Base-by-base conservation (phyloP, 1,284 basidiomycete species). In the Neonothopanus nambi region DNA sequence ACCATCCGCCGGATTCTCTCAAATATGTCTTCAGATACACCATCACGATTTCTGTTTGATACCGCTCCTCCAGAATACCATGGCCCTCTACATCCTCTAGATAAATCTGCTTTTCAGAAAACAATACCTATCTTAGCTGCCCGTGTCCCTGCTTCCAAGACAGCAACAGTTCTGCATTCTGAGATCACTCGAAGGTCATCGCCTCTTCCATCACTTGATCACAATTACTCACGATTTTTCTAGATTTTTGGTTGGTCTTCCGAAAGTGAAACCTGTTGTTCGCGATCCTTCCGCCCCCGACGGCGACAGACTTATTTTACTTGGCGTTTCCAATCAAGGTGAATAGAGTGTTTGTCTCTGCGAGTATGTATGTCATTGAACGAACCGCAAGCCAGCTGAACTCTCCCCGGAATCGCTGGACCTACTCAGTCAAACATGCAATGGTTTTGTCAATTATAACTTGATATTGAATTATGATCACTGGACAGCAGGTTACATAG, bases 391-490 rank as follows among this genome's bases (percentile, higher is more conserved):
- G 80, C 71, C 66, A 92, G 89, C 79, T 67, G 81, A 89, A 46
- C 71, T 94, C 62, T 70, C 84, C 20, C 64, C 70, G 3, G 79
- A 80, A 28, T 76, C 83, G 28, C 69, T 72, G 45, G 69, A 78
- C 5, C 83, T 84, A 62, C 67, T 95, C 49, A 68, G 76, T 28
- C 66, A 69, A 17, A 75, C 87, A 57, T 70, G 76, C 1, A 77
- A 75, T 23, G 79, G 80, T 12, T 63, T 93, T n/a, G 73, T 81
- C 11, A 69, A 72, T 9, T 80, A 91, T 63, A 72, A 70, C 2
- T 59, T 97, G 28, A 70, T 84, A 17, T 71, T 97, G 20, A 79
- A 82, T 55, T 97, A 97, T 65, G 79, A 89, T 63, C 88, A 92
- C 67, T 97, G 93, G 93, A 86, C 79, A 4, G 81, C 89, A 51